Percentiles rank a stretch among this genome's conserved stretches.
Evolutionary conservation across 1,284 basidiomycete genomes (phyloP).

Genomic region (Pseudozyma hubeiensis): DNA sequence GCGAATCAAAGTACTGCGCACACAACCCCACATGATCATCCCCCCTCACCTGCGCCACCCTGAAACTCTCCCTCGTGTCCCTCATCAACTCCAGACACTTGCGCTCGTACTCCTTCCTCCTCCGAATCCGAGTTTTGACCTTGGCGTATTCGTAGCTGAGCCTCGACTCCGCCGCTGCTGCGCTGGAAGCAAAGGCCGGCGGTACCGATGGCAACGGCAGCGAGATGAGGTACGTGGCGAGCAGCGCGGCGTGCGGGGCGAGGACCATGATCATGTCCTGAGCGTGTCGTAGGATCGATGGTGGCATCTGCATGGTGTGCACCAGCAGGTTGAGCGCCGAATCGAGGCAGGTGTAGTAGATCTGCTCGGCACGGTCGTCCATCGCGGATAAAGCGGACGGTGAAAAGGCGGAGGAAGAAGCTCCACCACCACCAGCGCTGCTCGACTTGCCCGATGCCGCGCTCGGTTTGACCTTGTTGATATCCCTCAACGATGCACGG

Average conservation of each 20-base stretch:
- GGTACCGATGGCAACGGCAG: slow-evolving; percentile 34
- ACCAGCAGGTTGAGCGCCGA: slow-evolving; percentile 43
- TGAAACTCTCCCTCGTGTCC: slow-evolving; percentile 40
- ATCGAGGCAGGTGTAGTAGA: slow-evolving; percentile 51
- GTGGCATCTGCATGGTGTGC: slow-evolving; percentile 38
- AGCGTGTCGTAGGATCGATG: slow-evolving; percentile 38
- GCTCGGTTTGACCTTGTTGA: slow-evolving; percentile 44
- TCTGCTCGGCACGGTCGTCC: slow-evolving; percentile 48
- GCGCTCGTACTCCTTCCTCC: slow-evolving; percentile 52
- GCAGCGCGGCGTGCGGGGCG: slow-evolving; percentile 48
- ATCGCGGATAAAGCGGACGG: slow-evolving; percentile 32
- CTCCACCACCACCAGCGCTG: neutral
- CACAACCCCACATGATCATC: slow-evolving; percentile 49
- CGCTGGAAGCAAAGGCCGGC: slow-evolving; percentile 14
- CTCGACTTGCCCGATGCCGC: slow-evolving; percentile 9
- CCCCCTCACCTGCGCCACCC: slow-evolving; percentile 22
- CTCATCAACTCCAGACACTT: slow-evolving; percentile 47
- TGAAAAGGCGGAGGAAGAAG: slow-evolving; percentile 21
- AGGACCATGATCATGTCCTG: slow-evolving; percentile 56
- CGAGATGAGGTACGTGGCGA: slow-evolving; percentile 51
- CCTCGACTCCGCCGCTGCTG: slow-evolving; percentile 17
- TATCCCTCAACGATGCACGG: slow-evolving; percentile 41
- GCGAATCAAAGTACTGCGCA: slow-evolving; percentile 45
- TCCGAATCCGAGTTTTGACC: slow-evolving; percentile 34
- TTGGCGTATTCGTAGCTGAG: slow-evolving; percentile 35